Conservation (phyloP, 2,329 filamentous ascomycete species). For the Epichloe coenophiala region DNA sequence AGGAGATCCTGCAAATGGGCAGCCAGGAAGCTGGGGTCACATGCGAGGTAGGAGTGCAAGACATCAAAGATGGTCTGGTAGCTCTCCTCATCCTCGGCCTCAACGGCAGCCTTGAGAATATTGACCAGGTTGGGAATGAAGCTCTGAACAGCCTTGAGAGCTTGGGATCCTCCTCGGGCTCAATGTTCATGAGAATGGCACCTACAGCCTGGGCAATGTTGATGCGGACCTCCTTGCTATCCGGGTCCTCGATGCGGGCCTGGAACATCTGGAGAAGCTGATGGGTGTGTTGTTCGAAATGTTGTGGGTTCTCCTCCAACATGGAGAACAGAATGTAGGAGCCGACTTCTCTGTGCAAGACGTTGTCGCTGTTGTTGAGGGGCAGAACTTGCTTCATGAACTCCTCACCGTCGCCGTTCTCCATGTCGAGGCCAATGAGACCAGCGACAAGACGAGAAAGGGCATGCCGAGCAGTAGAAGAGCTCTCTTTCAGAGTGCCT, state of each 20-base stretch:
- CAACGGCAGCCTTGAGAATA: constrained; percentile 73
- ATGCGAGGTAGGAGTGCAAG: constrained; percentile 88
- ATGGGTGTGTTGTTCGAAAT: constrained; percentile 67
- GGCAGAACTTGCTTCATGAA: constrained; percentile 68
- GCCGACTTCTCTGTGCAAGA: constrained; percentile 75
- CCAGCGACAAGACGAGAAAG: constrained; percentile 77
- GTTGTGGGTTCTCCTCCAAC: constrained; percentile 73
- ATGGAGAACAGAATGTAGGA: constrained; percentile 90
- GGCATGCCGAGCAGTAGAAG: constrained; percentile 67
- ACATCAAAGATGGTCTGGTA: constrained; percentile 88
- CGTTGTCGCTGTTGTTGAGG: constrained; percentile 61
- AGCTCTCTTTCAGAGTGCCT: constrained; percentile 67
- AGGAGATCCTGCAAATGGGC: constrained; percentile 81
- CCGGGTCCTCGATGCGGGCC: constrained; percentile 77
- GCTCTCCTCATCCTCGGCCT: constrained; percentile 71
- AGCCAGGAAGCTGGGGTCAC: constrained; percentile 72
- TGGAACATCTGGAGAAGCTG: constrained; percentile 74
- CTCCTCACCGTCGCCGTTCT: constrained; percentile 62
- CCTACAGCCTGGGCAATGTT: constrained; percentile 89
- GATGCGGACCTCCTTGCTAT: constrained; percentile 84
- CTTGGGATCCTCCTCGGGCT: constrained; percentile 70
- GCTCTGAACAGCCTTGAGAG: constrained; percentile 61
- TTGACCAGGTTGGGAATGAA: constrained; percentile 80
- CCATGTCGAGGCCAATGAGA: constrained; percentile 73
- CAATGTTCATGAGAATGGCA: constrained; percentile 73